Base-by-base conservation (phyloP, 2,329 filamentous ascomycete genomes). In the Aureobasidium pullulans region DNA sequence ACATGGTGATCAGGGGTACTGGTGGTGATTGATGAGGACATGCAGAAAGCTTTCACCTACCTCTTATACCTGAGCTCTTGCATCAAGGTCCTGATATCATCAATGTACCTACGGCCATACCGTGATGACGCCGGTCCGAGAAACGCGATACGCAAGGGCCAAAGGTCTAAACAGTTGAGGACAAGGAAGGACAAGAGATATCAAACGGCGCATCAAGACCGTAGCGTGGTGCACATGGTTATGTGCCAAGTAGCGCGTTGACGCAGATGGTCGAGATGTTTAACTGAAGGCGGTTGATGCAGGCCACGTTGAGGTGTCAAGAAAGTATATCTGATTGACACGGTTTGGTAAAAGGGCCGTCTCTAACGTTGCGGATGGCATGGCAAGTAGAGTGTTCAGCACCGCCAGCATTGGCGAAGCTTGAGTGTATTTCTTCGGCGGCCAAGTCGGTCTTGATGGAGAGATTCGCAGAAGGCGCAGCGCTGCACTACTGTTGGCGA, bases 381-480 rank as follows among this genome's bases (percentile, higher is more conserved):
- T 36, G 11, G 32, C 23, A 9, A 23, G 31, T 10, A 50, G 32
- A 28, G 16, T 28, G 47, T 39, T 50, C n/a, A 50, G 34, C 47
- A 50, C 47, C 28, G 47, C 47, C 47, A 28, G 16, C 32, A 50
- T 50, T 39, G 34, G 32, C 47, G 13, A 50, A 39, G 47, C 47
- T 50, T 50, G 11, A 39, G 32, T n/a, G 16, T 28, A 29, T 37
- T 49, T 37, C 34, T 28, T 50, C 47, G 47, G 47, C 47, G 32
- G 47, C 47, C 47, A 50, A 50, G 47, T 50, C 47, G 47, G 47
- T n/a, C 47, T 50, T 50, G 47, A 28, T 39, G n/a, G 3, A 19
- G 29, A 37, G 6, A 36, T 3, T 3, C 10, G 32, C 32, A 19
- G 16, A 39, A 7, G 15, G 47, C 34, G 47, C 47, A 34, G 7